Conservation (phyloP, 257 asterid species). For the Solanum sitiens region DNA sequence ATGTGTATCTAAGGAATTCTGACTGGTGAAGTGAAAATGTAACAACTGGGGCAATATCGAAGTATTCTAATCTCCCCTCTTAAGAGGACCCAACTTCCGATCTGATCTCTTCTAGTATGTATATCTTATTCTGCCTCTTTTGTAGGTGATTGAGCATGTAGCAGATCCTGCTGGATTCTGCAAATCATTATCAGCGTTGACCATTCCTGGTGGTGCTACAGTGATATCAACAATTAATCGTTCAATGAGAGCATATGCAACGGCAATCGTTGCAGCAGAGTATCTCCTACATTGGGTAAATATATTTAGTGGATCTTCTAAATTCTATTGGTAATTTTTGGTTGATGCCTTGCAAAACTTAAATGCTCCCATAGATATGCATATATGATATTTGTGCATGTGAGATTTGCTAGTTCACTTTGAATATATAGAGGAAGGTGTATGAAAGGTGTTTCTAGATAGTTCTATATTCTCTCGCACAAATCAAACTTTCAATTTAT, state of each 20-base stretch:
- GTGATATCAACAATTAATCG: constrained; percentile 84
- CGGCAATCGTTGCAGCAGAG: constrained; percentile 72
- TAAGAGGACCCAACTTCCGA: neutral
- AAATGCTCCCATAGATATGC: neutral
- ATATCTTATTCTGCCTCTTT: neutral
- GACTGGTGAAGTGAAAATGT: neutral
- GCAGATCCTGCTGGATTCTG: constrained; percentile 85
- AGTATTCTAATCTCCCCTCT: neutral
- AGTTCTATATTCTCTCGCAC: neutral
- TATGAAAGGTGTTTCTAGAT: neutral
- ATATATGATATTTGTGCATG: neutral
- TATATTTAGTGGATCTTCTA: neutral
- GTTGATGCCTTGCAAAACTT: neutral
- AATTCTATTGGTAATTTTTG: neutral
- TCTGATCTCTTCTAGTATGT: neutral
- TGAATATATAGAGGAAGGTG: neutral
- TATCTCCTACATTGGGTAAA: constrained; percentile 77
- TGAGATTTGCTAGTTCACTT: neutral
- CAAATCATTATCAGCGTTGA: constrained; percentile 78
- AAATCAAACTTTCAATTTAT: neutral
- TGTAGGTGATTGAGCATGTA: constrained; percentile 93
- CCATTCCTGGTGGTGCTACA: constrained; percentile 58
- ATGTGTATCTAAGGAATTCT: neutral
- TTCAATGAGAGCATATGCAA: constrained; percentile 91
- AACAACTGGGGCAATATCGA: neutral